Conservation (phyloP, 2,329 filamentous ascomycete genomes). For the Cladosporium sp. region DNA sequence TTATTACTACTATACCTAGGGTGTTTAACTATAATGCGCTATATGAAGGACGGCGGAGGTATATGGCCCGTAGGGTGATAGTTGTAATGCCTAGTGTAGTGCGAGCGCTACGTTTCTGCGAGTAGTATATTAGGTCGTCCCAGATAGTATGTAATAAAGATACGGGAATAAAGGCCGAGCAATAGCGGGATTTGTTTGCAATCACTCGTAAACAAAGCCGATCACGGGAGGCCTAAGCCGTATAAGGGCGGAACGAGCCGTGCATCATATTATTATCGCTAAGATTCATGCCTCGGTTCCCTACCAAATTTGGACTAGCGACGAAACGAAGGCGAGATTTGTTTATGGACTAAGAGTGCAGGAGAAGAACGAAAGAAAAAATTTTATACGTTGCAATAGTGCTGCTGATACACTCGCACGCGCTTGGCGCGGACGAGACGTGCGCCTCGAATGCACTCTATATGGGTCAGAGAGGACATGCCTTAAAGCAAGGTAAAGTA, state of each 20-base stretch:
- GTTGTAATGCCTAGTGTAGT: background rate
- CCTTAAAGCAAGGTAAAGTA: too few species aligned
- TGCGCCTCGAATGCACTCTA: too few species aligned
- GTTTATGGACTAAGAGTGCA: background rate
- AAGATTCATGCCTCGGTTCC: background rate
- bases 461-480: too few species aligned
- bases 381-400: too few species aligned
- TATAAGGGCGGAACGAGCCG: background rate
- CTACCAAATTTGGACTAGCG: background rate
- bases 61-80: background rate
- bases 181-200: background rate
- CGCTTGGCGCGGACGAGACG: too few species aligned
- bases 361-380: too few species aligned
- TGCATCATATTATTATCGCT: background rate
- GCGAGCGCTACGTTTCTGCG: background rate
- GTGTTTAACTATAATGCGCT: constrained; percentile 1
- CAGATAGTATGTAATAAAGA: background rate
- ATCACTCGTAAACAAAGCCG: background rate
- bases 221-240: background rate
- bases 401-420: too few species aligned
- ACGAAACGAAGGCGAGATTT: background rate
- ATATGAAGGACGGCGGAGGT: background rate
- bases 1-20: background rate
- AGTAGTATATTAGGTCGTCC: background rate
- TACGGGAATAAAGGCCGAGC: background rate